These are phyloP conservation scores for Lyophyllum atratum DNA, from an alignment of 768 basidiomycete species.

Conservation along the genomic window DNA sequence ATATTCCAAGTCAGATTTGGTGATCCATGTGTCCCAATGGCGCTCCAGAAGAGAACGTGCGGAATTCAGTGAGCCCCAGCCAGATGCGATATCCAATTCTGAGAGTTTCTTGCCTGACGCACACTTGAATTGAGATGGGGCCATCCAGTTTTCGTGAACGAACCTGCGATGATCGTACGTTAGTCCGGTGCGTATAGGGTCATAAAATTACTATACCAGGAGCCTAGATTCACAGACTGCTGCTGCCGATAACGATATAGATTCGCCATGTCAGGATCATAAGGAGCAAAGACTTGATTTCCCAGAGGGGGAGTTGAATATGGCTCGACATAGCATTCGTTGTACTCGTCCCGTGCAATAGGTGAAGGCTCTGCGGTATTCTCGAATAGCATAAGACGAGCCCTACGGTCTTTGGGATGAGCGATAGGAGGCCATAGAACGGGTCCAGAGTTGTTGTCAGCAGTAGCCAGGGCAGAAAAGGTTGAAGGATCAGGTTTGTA, in stretches of 20 bases:
- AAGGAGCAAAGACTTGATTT: constrained; percentile 45
- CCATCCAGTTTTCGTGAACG: constrained; percentile 77
- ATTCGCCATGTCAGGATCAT: constrained; percentile 47
- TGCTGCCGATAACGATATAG: constrained; percentile 66
- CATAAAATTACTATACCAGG: constrained; percentile 44
- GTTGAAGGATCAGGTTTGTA: constrained; percentile 28
- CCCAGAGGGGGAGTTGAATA: constrained; percentile 29
- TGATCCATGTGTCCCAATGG: constrained; percentile 81
- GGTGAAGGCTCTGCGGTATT: constrained; percentile 1
- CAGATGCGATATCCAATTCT: constrained; percentile 68
- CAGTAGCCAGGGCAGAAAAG: neutral
- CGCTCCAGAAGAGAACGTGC: constrained; percentile 59
- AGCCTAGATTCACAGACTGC: constrained; percentile 65
- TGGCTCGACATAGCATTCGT: constrained; percentile 29
- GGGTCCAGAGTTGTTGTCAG: neutral
- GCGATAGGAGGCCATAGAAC: neutral
- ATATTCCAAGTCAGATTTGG: constrained; percentile 62
- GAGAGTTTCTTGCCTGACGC: constrained; percentile 51
- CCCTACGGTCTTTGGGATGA: neutral
- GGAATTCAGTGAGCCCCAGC: constrained; percentile 48
- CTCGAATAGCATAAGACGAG: constrained; percentile 2
- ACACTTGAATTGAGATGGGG: constrained; percentile 61
- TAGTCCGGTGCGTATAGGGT: neutral
- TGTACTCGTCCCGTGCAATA: neutral
- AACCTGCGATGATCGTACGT: constrained; percentile 46